These are phyloP conservation scores for Leavenworthia alabamica DNA, from an alignment of 345 rosid species.

Conservation along the genomic window DNA sequence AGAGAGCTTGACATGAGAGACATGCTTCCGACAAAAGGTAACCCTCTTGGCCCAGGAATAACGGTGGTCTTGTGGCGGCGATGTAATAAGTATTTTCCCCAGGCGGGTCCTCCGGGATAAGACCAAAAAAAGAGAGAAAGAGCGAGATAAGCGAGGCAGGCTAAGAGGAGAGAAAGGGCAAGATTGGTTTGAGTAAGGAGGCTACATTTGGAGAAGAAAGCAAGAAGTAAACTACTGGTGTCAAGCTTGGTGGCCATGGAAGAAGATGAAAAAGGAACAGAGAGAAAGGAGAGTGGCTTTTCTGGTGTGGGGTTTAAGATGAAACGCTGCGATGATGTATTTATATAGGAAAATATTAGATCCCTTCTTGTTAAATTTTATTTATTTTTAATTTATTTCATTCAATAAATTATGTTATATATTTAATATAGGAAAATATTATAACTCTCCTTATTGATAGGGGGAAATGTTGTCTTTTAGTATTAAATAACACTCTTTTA, in stretches of 20 bases:
- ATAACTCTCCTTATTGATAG: too few relatives aligned
- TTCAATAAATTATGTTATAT: too few relatives aligned
- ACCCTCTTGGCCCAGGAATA: constrained; percentile 71
- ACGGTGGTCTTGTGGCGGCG: constrained; percentile 19
- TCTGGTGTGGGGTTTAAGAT: constrained; percentile 20
- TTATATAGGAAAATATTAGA: constrained; percentile 11
- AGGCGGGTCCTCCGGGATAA: constrained; percentile 70
- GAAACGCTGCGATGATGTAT: constrained; percentile 18
- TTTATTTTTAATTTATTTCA: too few relatives aligned
- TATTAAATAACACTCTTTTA: not conserved
- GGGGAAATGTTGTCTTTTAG: not conserved
- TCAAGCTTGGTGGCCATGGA: constrained; percentile 46
- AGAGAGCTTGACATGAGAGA: constrained; percentile 47
- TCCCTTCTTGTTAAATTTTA: not conserved
- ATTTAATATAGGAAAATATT: too few relatives aligned
- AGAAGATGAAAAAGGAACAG: constrained; percentile 6
- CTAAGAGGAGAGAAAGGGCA: constrained; percentile 40
- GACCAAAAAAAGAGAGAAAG: constrained; percentile 49
- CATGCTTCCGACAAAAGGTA: constrained; percentile 65
- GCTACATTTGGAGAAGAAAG: constrained; percentile 53
- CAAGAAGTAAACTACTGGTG: constrained; percentile 38
- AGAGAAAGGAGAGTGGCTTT: constrained; percentile 22
- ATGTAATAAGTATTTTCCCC: constrained; percentile 49
- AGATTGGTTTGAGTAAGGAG: constrained; percentile 35
- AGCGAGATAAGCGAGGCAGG: constrained; percentile 31